phyloP scores from a whole-genome alignment of 176 grass and related monocot species.

The Ananas comosus region DNA sequence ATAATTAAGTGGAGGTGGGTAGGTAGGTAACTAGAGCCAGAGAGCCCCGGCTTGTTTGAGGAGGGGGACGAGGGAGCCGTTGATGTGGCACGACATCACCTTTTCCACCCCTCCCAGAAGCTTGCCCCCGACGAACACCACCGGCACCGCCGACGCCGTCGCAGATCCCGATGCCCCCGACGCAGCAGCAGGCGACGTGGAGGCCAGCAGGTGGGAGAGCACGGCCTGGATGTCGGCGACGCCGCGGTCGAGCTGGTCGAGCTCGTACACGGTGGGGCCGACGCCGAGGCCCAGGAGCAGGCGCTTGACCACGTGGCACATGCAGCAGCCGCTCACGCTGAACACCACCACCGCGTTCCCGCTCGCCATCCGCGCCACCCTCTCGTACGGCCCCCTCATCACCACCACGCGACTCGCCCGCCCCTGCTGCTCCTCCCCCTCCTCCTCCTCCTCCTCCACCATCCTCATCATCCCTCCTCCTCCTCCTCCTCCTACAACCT shows the following conservation, averaged over 20 bases:
- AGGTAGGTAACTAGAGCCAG: constrained; percentile 51
- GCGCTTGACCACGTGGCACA: constrained; percentile 93
- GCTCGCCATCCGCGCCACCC: constrained; percentile 58
- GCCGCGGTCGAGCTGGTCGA: constrained; percentile 46
- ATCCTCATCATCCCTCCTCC: constrained; percentile 4
- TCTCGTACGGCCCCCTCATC: constrained; percentile 46
- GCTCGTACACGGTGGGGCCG: constrained; percentile 76
- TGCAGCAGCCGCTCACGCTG: constrained; percentile 88
- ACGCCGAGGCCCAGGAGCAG: constrained; percentile 82
- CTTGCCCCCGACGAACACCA: constrained; percentile 78
- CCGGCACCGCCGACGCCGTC: constrained; percentile 29
- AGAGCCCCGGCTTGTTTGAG: constrained; percentile 98
- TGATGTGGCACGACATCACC: constrained; percentile 96
- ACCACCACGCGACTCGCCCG: constrained; percentile 11
- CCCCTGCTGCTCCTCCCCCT: constrained; percentile 21
- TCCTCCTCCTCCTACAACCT: neutral
- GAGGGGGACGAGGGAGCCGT: constrained; percentile 89
- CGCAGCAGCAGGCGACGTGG: constrained; percentile 17
- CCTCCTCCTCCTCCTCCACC: neutral
- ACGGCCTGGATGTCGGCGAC: constrained; percentile 52
- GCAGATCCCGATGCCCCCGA: neutral
- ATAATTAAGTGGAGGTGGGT: neutral
- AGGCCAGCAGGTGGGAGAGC: constrained; percentile 39
- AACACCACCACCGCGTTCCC: constrained; percentile 91
- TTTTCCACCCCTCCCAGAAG: constrained; percentile 90